These are phyloP conservation scores for Synchytrium microbalum DNA, from an alignment of 371 early-diverging fungal species.

Conservation along the genomic window DNA sequence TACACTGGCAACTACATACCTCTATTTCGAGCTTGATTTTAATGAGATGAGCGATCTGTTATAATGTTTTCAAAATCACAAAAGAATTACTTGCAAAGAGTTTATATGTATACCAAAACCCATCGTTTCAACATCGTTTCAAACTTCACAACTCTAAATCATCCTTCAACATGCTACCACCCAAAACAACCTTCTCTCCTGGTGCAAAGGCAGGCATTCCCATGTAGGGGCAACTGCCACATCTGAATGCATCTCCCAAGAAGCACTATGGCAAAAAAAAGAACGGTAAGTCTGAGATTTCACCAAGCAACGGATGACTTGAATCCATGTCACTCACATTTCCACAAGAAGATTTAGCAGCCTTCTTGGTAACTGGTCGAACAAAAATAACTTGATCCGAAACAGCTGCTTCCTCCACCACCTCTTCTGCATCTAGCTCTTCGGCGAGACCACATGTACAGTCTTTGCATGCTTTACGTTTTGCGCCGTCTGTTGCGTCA, in stretches of 20 bases:
- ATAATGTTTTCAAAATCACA: no score
- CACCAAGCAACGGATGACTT: no score
- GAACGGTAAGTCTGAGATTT: conserved; percentile 13
- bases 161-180: conserved; percentile 36
- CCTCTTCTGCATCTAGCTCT: conserved; percentile 46
- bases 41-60: no score
- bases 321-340: conserved; percentile 45
- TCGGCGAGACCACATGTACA: conserved; percentile 92
- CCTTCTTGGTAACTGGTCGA: conserved; percentile 26
- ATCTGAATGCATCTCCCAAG: conserved; percentile 98
- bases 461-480: conserved; percentile 93
- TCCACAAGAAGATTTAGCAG: conserved; percentile 54
- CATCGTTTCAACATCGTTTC: no score
- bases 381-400: conserved; percentile 24
- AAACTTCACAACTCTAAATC: conserved; percentile 17
- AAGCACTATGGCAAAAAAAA: conserved; percentile 73
- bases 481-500: conserved; percentile 40
- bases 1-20: no score
- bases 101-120: no score
- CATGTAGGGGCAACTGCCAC: conserved; percentile 93
- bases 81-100: no score
- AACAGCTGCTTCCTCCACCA: conserved; percentile 15
- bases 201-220: conserved; percentile 99
- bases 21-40: no score
- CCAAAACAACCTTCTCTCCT: conserved; percentile 81